Evolutionary conservation across 1,284 basidiomycete genomes (phyloP).

Genomic region (Fomes fomentarius): DNA sequence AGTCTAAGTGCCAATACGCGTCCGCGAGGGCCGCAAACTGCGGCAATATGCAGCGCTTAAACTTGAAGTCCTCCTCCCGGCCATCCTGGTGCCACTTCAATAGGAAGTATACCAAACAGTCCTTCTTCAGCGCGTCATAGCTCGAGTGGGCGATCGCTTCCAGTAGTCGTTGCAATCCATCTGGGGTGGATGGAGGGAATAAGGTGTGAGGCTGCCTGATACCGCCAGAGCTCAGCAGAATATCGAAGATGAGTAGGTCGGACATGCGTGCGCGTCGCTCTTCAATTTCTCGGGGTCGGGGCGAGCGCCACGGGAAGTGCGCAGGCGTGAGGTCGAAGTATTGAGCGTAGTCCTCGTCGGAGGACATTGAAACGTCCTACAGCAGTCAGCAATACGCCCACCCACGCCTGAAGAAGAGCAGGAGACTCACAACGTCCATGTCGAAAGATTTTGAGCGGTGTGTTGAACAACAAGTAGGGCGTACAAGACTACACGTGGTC

Average conservation of each 20-base stretch:
- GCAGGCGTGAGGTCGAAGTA: conserved; percentile 49
- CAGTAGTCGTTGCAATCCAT: conserved; percentile 56
- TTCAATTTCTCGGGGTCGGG: conserved; percentile 56
- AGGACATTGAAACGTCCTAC: conserved; percentile 19
- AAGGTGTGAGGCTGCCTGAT: conserved; percentile 56
- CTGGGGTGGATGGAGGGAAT: conserved; percentile 68
- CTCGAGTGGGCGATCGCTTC: conserved; percentile 58
- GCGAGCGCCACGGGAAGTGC: conserved; percentile 54
- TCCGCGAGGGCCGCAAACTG: conserved; percentile 73
- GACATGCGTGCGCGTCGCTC: conserved; percentile 61
- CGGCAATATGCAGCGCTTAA: conserved; percentile 64
- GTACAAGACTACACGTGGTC: conserved; percentile 6
- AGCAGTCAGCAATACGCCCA: not conserved
- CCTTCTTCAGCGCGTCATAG: conserved; percentile 77
- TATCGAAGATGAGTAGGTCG: conserved; percentile 73
- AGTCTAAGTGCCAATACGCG: conserved; percentile 81
- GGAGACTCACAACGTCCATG: conserved; percentile 19
- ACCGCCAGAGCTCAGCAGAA: conserved; percentile 67
- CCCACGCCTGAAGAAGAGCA: too few relatives aligned
- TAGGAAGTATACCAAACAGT: conserved; percentile 76
- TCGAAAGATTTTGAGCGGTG: not conserved
- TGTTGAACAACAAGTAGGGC: not conserved
- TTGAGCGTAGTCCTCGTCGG: conserved; percentile 27
- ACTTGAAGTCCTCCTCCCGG: conserved; percentile 56
- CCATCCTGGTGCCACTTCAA: conserved; percentile 75